Evolutionary conservation across 352 stramenopile species (phyloP), one percentile per base, ranked within the genome.

Genomic region (Phytophthora foliorum): DNA sequence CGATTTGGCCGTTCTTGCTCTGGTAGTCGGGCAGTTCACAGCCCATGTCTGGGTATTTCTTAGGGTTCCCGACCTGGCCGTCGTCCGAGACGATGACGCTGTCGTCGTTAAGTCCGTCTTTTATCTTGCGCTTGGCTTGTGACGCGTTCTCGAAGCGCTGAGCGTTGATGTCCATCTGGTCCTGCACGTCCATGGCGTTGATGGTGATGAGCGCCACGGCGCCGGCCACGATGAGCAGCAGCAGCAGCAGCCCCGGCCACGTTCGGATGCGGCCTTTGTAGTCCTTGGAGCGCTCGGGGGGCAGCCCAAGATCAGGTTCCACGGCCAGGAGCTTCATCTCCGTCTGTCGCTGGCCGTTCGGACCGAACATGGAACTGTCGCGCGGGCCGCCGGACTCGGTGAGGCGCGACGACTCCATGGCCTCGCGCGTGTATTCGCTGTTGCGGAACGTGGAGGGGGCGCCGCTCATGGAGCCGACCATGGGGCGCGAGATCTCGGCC

Each of bases 191-290:
- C 11, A 86, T 67, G 2, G 80, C 80, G n/a, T 59, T 76, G 10
- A 85, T 57, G 6, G 82, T 82, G 60, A 93, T 88, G 7, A 87
- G 57, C n/a, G 72, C 75, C 17, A 72, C 60, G 3, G 75, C 80
- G 1, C 54, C 76, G 10, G 32, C 69, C 16, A 89, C 57, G 34
- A 93, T 70, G 6, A 72, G 24, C 21, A 91, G 7, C 3, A 93
- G 29, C 1, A 92, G 27, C 3, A 93, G 54, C 10, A 92, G 55
- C 14, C 83, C 83, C 0, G 85, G 83, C 81, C 81, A 91, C 32
- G 75, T 89, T 69, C 79, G 75, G 57, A 88, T 80, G 31, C 85
- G 83, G 13, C 87, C 87, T 48, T 92, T 93, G 75, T 92, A 94
- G 71, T 90, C 81, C 17, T 68, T 42, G 9, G 64, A 76, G 25